phyloP scores from a whole-genome alignment of 169 alveolate genomes.

The Cryptosporidium ryanae region DNA sequence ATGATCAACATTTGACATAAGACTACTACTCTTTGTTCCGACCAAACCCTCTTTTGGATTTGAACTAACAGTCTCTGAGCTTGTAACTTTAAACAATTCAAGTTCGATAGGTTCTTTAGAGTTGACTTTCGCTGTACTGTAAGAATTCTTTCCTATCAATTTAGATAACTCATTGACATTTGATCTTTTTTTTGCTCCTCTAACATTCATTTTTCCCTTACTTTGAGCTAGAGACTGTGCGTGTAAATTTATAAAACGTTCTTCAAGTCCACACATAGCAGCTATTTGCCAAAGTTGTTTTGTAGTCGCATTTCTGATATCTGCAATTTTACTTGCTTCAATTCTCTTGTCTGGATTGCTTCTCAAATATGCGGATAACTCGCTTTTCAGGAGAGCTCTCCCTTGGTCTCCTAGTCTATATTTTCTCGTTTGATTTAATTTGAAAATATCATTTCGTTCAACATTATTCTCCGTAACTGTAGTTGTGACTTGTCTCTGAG shows the following conservation, averaged over 20 bases:
- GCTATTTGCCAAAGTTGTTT: slow-evolving; percentile 75
- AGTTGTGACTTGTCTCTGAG: neutral
- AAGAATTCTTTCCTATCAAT: neutral
- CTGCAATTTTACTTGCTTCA: slow-evolving; percentile 71
- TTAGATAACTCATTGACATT: slow-evolving; percentile 13
- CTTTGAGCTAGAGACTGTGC: slow-evolving; percentile 74
- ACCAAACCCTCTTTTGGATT: too few species aligned
- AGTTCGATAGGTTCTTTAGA: slow-evolving; percentile 3
- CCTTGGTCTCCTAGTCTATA: slow-evolving; percentile 75
- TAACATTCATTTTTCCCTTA: slow-evolving; percentile 24
- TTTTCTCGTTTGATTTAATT: slow-evolving; percentile 58
- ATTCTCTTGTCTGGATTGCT: slow-evolving; percentile 54
- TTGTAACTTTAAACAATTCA: neutral
- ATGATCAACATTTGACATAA: too few species aligned
- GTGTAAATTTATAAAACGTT: slow-evolving; percentile 64
- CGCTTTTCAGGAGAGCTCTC: slow-evolving; percentile 70
- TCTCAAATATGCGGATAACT: slow-evolving; percentile 68
- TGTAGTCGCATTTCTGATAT: slow-evolving; percentile 69
- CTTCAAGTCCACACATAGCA: slow-evolving; percentile 74
- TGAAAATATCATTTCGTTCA: slow-evolving; percentile 35
- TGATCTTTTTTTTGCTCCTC: slow-evolving; percentile 52
- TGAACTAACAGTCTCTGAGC: too few species aligned
- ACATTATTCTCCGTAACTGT: neutral
- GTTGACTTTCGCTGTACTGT: neutral
- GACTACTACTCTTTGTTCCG: too few species aligned